These are phyloP conservation scores for Coniochaeta sp. DNA, from an alignment of 2,329 filamentous ascomycete genomes.

Conservation along the genomic window DNA sequence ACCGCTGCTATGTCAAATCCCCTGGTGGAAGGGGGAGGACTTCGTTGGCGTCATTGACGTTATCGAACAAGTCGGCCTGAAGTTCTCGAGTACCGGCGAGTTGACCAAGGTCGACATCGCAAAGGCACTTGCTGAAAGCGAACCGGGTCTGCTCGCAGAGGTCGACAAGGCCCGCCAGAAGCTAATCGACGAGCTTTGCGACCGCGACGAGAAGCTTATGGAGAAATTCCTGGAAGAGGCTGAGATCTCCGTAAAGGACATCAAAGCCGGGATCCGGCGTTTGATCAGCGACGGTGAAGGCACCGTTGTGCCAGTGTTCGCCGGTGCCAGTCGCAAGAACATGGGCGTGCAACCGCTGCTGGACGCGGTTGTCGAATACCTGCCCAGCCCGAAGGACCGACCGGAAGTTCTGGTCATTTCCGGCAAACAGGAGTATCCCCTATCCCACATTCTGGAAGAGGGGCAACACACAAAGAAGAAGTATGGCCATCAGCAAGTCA, in stretches of 20 bases:
- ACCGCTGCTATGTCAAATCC: slow-evolving; percentile 90
- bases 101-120: slow-evolving; percentile 21
- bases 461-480: slow-evolving; percentile 1
- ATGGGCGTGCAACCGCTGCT: slow-evolving; percentile 89
- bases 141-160: slow-evolving; percentile 55
- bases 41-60: slow-evolving; percentile 83
- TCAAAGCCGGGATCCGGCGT: slow-evolving; percentile 68
- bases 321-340: slow-evolving; percentile 87
- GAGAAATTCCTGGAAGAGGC: slow-evolving; percentile 78
- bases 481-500: slow-evolving; percentile 19
- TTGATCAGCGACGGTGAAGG: slow-evolving; percentile 63
- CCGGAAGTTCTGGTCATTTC: slow-evolving; percentile 73
- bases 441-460: slow-evolving; percentile 31
- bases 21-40: slow-evolving; percentile 80
- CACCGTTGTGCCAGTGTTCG: slow-evolving; percentile 76
- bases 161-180: slow-evolving; percentile 68
- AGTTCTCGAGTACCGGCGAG: slow-evolving; percentile 51
- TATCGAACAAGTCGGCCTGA: slow-evolving; percentile 65
- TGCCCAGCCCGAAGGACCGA: slow-evolving; percentile 75
- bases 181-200: slow-evolving; percentile 77
- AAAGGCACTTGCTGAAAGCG: slow-evolving; percentile 39
- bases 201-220: slow-evolving; percentile 80
- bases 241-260: slow-evolving; percentile 60
- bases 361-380: slow-evolving; percentile 79
- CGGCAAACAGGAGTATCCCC: slow-evolving; percentile 44